Base-by-base conservation (phyloP, 31 red algal species). In the Asparagopsis taxiformis region DNA sequence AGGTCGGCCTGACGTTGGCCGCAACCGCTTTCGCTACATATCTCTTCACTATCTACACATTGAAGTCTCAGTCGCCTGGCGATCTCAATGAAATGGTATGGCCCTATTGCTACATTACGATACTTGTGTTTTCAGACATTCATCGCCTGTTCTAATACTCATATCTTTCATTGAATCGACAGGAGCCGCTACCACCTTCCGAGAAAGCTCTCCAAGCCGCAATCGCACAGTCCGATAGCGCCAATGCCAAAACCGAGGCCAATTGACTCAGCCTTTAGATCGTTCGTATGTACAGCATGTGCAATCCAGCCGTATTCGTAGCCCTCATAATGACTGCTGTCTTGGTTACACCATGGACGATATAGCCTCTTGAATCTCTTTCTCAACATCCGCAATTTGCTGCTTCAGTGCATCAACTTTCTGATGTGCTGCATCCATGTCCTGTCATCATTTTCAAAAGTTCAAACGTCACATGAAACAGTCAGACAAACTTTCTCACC, bases 81-180 rank as follows among this genome's bases (percentile, higher is more conserved):
- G 50, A 79, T 55, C 61, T 79, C 32, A 61, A 79, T 25, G 6
- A 52, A 63, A 79, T 67, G 43, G 74, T 79, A 79, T 44, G 74
- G n/a, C n/a, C n/a, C n/a, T n/a, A n/a, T n/a, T n/a, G n/a, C n/a
- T n/a, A 61, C 57, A 61, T 31, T 33, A 25, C 20, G 20, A n/a
- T 49, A 9, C 44, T 9, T 61, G 22, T 31, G 57, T 15, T 31
- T 50, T 2, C 38, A 46, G 26, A 70, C 36, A 25, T 26, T 31
- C 17, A 29, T 52, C 2, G 5, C 46, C 2, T 70, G 29, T 68
- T 46, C n/a, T n/a, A n/a, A n/a, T n/a, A n/a, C n/a, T n/a, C n/a
- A n/a, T n/a, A n/a, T n/a, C n/a, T n/a, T n/a, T n/a, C n/a, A n/a
- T n/a, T 22, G 22, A 20, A 16, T 34, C 65, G 35, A 3, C 68